Conservation (phyloP, 2,329 filamentous ascomycete genomes). For the Botrytis fragariae region DNA sequence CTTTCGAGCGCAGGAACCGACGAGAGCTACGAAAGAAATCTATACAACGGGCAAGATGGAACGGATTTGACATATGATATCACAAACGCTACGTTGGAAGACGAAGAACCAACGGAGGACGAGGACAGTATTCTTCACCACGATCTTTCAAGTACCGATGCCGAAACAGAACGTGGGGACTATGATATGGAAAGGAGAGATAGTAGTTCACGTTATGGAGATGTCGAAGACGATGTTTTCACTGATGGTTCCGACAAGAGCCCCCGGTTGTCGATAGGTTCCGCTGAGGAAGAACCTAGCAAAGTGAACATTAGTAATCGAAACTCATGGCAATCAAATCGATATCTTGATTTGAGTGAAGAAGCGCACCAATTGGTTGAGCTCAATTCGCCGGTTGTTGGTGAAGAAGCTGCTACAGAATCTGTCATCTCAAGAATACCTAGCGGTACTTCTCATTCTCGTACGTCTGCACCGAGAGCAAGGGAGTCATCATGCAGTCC, state of each 20-base stretch:
- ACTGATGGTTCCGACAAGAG: constrained; percentile 32
- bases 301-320: constrained; percentile 2
- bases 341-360: constrained; percentile 6
- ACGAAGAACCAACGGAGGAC: constrained; percentile 25
- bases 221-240: constrained; percentile 40
- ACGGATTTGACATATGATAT: constrained; percentile 29
- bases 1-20: constrained; percentile 30
- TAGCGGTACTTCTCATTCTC: constrained; percentile 35
- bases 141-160: constrained; percentile 8
- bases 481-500: constrained; percentile 44
- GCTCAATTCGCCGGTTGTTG: constrained; percentile 32
- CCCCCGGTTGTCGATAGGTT: constrained; percentile 33
- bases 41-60: constrained; percentile 25
- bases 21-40: constrained; percentile 32
- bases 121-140: constrained; percentile 17
- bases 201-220: constrained; percentile 37
- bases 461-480: constrained; percentile 38
- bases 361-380: constrained; percentile 29
- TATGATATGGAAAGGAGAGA: constrained; percentile 29
- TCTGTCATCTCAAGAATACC: constrained; percentile 45
- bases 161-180: constrained; percentile 5
- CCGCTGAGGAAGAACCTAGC: constrained; percentile 29
- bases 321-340: constrained; percentile 12
- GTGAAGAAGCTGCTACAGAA: constrained; percentile 40
- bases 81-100: constrained; percentile 24